These are phyloP conservation scores for Calvatia gigantea DNA, from an alignment of 768 basidiomycete genomes.

Conservation along the genomic window DNA sequence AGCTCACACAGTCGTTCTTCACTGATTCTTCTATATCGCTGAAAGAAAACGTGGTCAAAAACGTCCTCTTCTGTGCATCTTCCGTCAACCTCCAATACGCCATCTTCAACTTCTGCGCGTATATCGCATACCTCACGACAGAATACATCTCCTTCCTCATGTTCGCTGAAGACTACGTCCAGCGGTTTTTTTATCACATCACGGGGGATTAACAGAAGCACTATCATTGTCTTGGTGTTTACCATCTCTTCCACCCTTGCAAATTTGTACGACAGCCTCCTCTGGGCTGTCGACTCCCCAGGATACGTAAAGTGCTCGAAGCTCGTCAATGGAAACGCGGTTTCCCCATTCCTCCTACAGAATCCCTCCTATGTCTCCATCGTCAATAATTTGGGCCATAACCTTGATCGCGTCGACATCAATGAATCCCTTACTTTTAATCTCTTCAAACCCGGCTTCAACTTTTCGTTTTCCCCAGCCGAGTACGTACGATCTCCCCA, in stretches of 20 bases:
- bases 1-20: not conserved
- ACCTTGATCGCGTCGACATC: slow-evolving; percentile 12
- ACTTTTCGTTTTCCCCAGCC: slow-evolving; percentile 16
- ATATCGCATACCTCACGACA: slow-evolving; percentile 11
- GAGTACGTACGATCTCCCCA: not conserved
- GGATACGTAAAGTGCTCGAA: slow-evolving; percentile 16
- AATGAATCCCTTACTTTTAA: slow-evolving; percentile 15
- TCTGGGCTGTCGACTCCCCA: slow-evolving; percentile 20
- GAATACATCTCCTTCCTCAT: slow-evolving; percentile 21
- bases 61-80: slow-evolving; percentile 17
- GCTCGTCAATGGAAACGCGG: not conserved
- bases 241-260: slow-evolving; percentile 8
- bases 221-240: slow-evolving; percentile 15
- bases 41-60: slow-evolving; percentile 19
- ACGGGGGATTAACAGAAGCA: slow-evolving; percentile 9
- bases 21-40: not conserved
- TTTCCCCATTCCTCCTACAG: slow-evolving; percentile 11
- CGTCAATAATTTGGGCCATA: slow-evolving; percentile 12
- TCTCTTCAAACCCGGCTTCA: slow-evolving; percentile 16
- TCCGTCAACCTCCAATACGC: slow-evolving; percentile 15
- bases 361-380: slow-evolving; percentile 15
- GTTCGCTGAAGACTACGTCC: slow-evolving; percentile 18
- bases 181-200: slow-evolving; percentile 15
- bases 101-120: slow-evolving; percentile 15
- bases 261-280: slow-evolving; percentile 19